These are phyloP conservation scores for Cicer judaicum DNA, from an alignment of 306 rosid species.

Conservation along the genomic window DNA sequence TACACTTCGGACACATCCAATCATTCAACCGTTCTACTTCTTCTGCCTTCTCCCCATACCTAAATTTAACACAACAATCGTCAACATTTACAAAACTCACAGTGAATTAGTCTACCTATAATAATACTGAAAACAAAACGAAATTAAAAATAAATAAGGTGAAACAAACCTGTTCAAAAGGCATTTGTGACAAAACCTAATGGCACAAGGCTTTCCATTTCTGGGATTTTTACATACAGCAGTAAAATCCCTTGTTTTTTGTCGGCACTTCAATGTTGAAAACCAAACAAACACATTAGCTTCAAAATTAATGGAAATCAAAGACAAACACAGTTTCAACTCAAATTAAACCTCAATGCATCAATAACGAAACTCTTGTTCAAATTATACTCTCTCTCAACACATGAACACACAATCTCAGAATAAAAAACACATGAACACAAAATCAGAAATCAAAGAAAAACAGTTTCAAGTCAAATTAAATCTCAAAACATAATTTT, in stretches of 20 bases:
- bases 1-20: slow-evolving; percentile 85
- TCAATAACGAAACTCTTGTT: too few relatives aligned
- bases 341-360: not conserved
- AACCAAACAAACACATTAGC: slow-evolving; percentile 12
- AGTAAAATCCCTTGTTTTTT: slow-evolving; percentile 63
- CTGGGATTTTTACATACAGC: slow-evolving; percentile 61
- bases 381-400: not conserved
- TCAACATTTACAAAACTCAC: not conserved
- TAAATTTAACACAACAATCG: slow-evolving; percentile 33
- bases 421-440: not conserved
- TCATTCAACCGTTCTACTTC: slow-evolving; percentile 47
- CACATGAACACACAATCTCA: not conserved
- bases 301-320: not conserved
- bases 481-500: not conserved
- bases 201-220: slow-evolving; percentile 53
- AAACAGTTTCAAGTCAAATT: not conserved
- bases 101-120: not conserved
- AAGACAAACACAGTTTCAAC: not conserved
- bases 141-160: not conserved
- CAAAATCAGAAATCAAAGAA: not conserved
- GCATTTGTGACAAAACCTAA: slow-evolving; percentile 67
- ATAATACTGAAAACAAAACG: not conserved
- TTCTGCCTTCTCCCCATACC: slow-evolving; percentile 77
- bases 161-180: slow-evolving; percentile 70
- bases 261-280: slow-evolving; percentile 65